Percentiles rank a stretch among this genome's conserved stretches.
These are phyloP conservation scores for Thozetella sp. DNA, from an alignment of 495 filamentous ascomycete species.

Conservation along the genomic window DNA sequence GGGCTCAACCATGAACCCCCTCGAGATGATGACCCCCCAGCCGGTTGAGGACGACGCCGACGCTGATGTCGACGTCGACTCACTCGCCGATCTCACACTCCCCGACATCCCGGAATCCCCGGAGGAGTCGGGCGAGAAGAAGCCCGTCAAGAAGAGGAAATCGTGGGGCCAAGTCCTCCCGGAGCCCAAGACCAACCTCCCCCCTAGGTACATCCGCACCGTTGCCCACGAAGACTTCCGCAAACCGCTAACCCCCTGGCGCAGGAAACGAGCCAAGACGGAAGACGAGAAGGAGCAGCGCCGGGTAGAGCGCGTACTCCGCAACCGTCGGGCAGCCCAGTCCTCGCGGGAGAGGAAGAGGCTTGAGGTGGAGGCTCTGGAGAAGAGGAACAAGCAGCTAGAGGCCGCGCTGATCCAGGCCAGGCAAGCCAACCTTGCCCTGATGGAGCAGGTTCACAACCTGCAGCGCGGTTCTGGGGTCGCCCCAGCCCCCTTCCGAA, in stretches of 20 bases:
- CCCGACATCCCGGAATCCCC: slow-evolving; percentile 12
- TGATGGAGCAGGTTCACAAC: slow-evolving; percentile 66
- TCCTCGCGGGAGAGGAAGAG: slow-evolving; percentile 95
- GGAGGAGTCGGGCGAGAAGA: slow-evolving; percentile 59
- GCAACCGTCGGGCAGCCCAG: slow-evolving; percentile 94
- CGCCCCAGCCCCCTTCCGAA: slow-evolving; percentile 41
- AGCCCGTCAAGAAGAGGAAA: slow-evolving; percentile 92
- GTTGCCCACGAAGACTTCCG: neutral
- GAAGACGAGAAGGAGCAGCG: slow-evolving; percentile 99
- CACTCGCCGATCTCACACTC: slow-evolving; percentile 15
- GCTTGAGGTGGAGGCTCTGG: slow-evolving; percentile 87
- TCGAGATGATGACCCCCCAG: slow-evolving; percentile 48
- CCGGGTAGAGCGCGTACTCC: slow-evolving; percentile 93
- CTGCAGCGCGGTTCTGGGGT: slow-evolving; percentile 57
- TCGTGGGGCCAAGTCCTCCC: slow-evolving; percentile 98
- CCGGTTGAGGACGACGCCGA: slow-evolving; percentile 37
- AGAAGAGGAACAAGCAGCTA: slow-evolving; percentile 73
- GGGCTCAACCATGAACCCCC: slow-evolving; percentile 30
- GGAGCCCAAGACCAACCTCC: slow-evolving; percentile 94
- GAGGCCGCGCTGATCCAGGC: slow-evolving; percentile 64
- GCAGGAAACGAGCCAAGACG: slow-evolving; percentile 95
- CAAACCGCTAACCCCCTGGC: slow-evolving; percentile 14
- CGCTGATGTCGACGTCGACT: slow-evolving; percentile 15
- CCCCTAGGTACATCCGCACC: slow-evolving; percentile 73
- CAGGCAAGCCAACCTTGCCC: slow-evolving; percentile 65